Base-by-base conservation (phyloP, 1,284 basidiomycete species). In the Austroboletus olivaceoglutinosus region DNA sequence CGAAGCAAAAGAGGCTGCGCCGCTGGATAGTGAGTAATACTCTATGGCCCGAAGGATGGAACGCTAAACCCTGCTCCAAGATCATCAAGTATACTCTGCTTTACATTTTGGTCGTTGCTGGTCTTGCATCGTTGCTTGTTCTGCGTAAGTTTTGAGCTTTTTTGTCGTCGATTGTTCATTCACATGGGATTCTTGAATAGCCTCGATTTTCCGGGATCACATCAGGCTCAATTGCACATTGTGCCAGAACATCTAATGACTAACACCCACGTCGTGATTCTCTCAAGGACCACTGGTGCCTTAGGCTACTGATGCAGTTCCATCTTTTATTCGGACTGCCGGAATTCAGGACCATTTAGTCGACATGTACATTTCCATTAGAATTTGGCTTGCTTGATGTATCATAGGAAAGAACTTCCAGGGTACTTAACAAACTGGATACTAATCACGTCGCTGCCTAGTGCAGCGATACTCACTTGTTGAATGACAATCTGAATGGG, bases 1-100 rank as follows among this genome's bases (percentile, higher is more conserved):
- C 88, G 47, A 93, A 93, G 72, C 92, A 94, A 73, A 92, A 93
- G 75, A 81, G 89, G 59, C 90, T 93, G 68, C 81, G 93, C 57
- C 76, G 93, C 61, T 93, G 91, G 86, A 95, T 95, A 68, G 92
- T 93, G 60, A 60, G 83, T 76, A 7, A 13, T 4, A 25, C 41
- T 16, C 25, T 22, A 3, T 34, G 46, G 21, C 45, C 33, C 22
- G 9, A 43, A 34, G 29, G 41, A 41, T 50, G n/a, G 30, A 30
- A 22, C 29, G 40, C 53, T 62, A 13, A 15, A 59, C 39, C 38
- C 39, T 22, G n/a, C 27, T 38, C 29, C 23, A 58, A 86, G 83
- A 76, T 89, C 56, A 71, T 87, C 61, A 89, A 89, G 68, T 94
- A 98, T 73, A 85, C 90, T 34, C 57, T 94, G 50, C 77, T 98